A percentile compares a stretch with the other conserved stretches of the same genome.
phyloP scores from a whole-genome alignment of 2,329 filamentous ascomycete species.

The Graphilbum ipis-grandicollis region DNA sequence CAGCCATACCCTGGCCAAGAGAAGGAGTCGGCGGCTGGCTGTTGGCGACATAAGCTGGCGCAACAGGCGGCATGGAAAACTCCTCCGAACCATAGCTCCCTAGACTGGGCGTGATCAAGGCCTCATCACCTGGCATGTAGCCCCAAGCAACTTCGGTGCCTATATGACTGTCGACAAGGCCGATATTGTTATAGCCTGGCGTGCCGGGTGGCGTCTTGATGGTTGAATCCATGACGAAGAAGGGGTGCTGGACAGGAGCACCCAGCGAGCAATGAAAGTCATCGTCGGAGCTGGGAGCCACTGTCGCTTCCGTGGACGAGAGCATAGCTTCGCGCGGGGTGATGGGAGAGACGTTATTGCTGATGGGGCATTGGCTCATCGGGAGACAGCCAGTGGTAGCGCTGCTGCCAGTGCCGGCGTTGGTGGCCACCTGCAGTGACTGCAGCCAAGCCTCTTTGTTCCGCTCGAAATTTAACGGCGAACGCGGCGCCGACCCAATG shows the following conservation, averaged over 20 bases:
- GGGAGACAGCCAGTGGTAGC: background rate
- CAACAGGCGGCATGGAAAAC: constrained; percentile 18
- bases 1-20: constrained; percentile 25
- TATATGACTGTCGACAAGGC: constrained; percentile 19
- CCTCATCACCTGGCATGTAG: constrained; percentile 24
- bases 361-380: constrained; percentile 1
- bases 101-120: constrained; percentile 29
- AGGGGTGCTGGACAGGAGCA: background rate
- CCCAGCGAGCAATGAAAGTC: constrained; percentile 1
- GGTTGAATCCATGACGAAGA: constrained; percentile 2
- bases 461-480: constrained; percentile 25
- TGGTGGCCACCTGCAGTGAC: constrained; percentile 15
- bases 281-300: constrained; percentile 2
- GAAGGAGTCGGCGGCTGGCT: constrained; percentile 33
- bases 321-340: background rate
- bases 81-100: constrained; percentile 27
- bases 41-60: constrained; percentile 28
- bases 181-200: background rate
- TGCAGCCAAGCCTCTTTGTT: constrained; percentile 24
- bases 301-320: background rate
- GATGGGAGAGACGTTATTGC: constrained; percentile 3
- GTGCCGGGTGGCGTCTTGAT: constrained; percentile 7
- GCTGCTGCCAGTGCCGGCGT: constrained; percentile 21
- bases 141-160: constrained; percentile 18
- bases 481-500: constrained; percentile 18